Conservation (phyloP, 805 yeast species). For the Kodamaea lidongshanica region DNA sequence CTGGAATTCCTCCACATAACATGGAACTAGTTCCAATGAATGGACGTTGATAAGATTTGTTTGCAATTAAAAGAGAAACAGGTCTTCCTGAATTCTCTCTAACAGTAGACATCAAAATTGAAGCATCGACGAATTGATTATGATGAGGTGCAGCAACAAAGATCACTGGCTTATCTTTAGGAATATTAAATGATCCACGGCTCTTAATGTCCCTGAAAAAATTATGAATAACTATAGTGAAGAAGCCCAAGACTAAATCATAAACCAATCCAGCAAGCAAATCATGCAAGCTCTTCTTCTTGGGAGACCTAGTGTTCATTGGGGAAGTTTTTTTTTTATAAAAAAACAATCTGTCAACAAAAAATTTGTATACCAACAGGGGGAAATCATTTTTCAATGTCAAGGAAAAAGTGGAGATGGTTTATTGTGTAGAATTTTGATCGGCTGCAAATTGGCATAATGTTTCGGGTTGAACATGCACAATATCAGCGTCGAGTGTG, state of each 20-base stretch:
- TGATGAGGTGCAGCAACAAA: slow-evolving; percentile 41
- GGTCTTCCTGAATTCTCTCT: slow-evolving; percentile 25
- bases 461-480: no score
- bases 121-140: slow-evolving; percentile 37
- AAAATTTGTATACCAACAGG: no score
- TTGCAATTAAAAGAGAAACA: slow-evolving; percentile 34
- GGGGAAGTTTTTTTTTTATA: no score
- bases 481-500: no score
- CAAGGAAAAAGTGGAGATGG: no score
- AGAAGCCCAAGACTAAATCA: slow-evolving; percentile 29
- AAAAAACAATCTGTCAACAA: no score
- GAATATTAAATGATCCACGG: slow-evolving; percentile 35
- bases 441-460: no score
- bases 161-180: slow-evolving; percentile 31
- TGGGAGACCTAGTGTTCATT: no score
- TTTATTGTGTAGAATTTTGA: no score
- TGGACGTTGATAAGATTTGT: slow-evolving; percentile 26
- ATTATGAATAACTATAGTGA: slow-evolving; percentile 30
- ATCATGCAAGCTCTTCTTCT: no score
- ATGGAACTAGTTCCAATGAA: slow-evolving; percentile 29
- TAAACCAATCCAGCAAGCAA: slow-evolving; percentile 10
- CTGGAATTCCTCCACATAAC: slow-evolving; percentile 34
- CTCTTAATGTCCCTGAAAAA: slow-evolving; percentile 36
- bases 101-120: slow-evolving; percentile 33
- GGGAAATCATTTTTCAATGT: no score